Percentiles rank a stretch among this genome's conserved stretches.
These are phyloP conservation scores for Aspergillus tubingensis DNA, from an alignment of 2,329 filamentous ascomycete species.

Conservation along the genomic window DNA sequence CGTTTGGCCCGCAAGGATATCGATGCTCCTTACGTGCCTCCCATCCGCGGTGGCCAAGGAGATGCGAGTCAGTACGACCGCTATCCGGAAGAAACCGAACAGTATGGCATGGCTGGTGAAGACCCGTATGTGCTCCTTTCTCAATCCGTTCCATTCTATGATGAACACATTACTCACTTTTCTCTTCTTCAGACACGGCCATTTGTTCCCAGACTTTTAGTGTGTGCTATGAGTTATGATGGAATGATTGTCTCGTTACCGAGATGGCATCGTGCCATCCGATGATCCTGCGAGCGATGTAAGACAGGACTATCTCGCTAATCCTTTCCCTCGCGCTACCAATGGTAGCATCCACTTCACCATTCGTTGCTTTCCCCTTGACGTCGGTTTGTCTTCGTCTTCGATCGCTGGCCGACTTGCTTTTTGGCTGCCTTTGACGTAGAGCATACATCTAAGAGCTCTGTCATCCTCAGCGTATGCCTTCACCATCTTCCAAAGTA, in stretches of 20 bases:
- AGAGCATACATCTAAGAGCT: background rate
- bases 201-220: constrained; percentile 76
- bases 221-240: constrained; percentile 35
- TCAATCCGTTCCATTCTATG: background rate
- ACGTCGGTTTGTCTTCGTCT: constrained; percentile 13
- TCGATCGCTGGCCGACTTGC: constrained; percentile 26
- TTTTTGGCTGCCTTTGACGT: constrained; percentile 10
- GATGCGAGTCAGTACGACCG: constrained; percentile 98
- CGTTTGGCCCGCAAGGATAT: constrained; percentile 92
- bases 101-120: constrained; percentile 75
- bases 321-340: background rate
- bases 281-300: background rate
- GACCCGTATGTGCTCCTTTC: constrained; percentile 72
- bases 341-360: background rate
- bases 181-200: constrained; percentile 61
- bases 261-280: constrained; percentile 10
- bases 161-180: constrained; percentile 11
- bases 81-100: constrained; percentile 94
- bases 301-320: background rate
- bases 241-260: constrained; percentile 30
- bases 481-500: constrained; percentile 12
- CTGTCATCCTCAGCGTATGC: constrained; percentile 7
- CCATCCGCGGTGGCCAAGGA: constrained; percentile 87
- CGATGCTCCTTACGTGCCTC: constrained; percentile 95
- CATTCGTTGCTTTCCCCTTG: constrained; percentile 7